phyloP scores from a whole-genome alignment of 2,329 filamentous ascomycete species.

The Penicillium sp. region DNA sequence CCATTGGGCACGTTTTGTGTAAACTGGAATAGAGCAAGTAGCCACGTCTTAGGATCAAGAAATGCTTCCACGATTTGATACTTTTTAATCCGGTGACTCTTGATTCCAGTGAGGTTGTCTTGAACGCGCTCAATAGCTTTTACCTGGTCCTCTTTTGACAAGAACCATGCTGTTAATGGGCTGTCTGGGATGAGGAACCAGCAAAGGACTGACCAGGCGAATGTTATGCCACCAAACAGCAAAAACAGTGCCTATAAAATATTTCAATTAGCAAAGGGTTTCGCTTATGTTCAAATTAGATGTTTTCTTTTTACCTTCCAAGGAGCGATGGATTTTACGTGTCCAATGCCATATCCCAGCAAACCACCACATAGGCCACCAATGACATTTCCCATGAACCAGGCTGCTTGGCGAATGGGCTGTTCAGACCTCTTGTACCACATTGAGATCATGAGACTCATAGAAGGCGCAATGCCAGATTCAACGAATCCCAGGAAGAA shows the following conservation, averaged over 20 bases:
- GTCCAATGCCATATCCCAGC: too few species aligned
- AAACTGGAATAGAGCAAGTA: conserved; percentile 28
- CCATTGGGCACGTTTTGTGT: conserved; percentile 32
- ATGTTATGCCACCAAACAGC: conserved; percentile 58
- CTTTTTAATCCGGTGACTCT: conserved; percentile 40
- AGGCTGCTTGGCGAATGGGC: conserved; percentile 53
- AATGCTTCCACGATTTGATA: conserved; percentile 39
- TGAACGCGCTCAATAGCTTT: conserved; percentile 47
- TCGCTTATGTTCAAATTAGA: too few species aligned
- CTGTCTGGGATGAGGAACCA: conserved; percentile 59
- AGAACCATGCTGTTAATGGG: conserved; percentile 48
- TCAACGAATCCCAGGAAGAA: conserved; percentile 18
- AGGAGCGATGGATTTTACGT: too few species aligned
- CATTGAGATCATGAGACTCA: conserved; percentile 26
- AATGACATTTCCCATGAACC: conserved; percentile 46
- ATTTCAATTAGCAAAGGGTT: too few species aligned
- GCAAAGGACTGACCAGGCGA: conserved; percentile 54
- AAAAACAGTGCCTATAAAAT: conserved; percentile 47
- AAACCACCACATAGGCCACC: too few species aligned
- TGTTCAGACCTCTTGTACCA: conserved; percentile 47
- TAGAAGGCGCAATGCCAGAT: conserved; percentile 16
- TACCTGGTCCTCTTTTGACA: conserved; percentile 40
- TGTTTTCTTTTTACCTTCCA: too few species aligned
- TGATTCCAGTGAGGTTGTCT: conserved; percentile 46
- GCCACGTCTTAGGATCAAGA: conserved; percentile 34